phyloP scores from a whole-genome alignment of 1,284 basidiomycete genomes.

The Boletus smithii region DNA sequence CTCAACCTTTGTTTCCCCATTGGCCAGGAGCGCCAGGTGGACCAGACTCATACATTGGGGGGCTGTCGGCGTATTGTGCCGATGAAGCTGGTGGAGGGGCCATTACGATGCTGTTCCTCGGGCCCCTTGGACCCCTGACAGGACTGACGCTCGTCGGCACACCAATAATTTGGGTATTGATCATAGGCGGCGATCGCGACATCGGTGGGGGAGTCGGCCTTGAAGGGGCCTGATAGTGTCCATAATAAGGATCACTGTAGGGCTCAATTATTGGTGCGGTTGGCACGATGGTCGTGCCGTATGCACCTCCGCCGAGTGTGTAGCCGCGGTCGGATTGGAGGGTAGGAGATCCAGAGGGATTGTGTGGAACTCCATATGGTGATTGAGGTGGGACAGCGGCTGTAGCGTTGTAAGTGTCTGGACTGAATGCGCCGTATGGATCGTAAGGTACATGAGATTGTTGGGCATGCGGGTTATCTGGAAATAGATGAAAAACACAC shows the following conservation, averaged over 20 bases:
- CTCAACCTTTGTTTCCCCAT: constrained; percentile 46
- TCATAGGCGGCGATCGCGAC: constrained; percentile 26
- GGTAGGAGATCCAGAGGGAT: constrained; percentile 34
- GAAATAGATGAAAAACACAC: constrained; percentile 2
- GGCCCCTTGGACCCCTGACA: constrained; percentile 39
- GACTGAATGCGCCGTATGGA: constrained; percentile 44
- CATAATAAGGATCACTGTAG: constrained; percentile 30
- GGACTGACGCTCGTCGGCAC: constrained; percentile 36
- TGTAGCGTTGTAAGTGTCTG: constrained; percentile 41
- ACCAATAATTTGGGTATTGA: constrained; percentile 34
- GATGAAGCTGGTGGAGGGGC: constrained; percentile 27
- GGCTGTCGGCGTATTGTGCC: constrained; percentile 47
- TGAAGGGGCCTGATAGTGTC: constrained; percentile 21
- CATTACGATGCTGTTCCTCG: constrained; percentile 27
- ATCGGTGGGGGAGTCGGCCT: constrained; percentile 26
- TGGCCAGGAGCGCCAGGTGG: constrained; percentile 45
- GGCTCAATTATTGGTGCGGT: constrained; percentile 13
- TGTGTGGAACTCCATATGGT: constrained; percentile 33
- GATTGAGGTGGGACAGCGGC: constrained; percentile 28
- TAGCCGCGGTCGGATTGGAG: constrained; percentile 49
- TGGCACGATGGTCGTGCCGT: constrained; percentile 48
- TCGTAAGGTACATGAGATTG: constrained; percentile 51
- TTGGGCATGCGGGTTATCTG: constrained; percentile 54
- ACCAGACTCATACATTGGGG: constrained; percentile 61
- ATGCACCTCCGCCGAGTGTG: constrained; percentile 55